Evolutionary conservation across 352 stramenopile genomes (phyloP), one percentile per base, ranked within the genome.

Genomic region (Phytophthora palmivora): DNA sequence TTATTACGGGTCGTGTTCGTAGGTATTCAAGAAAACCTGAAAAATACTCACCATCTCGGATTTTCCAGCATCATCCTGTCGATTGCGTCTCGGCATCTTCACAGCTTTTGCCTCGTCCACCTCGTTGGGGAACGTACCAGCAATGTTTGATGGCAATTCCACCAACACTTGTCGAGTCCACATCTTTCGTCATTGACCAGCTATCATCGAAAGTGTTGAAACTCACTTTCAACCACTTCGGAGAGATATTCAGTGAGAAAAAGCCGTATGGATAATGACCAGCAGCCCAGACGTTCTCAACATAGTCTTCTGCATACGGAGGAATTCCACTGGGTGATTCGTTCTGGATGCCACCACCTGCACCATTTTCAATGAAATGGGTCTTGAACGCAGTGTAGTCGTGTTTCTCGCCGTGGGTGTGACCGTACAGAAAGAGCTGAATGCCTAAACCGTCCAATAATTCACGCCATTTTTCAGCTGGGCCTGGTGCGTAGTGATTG

Each of bases 331-430:
- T 90, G 1, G 80, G 78, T 11, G 80, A 84, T 41, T 92, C 81
- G 39, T 85, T 92, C 19, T 88, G 72, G 41, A 92, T 92, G 44
- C 83, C 84, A 12, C 84, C 84, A 18, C 81, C 84, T 14, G 81
- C 84, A 5, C 84, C 84, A 55, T 92, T 92, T 63, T 92, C 84
- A 22, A 92, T 84, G 46, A 92, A 91, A 49, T 92, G 84, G 34
- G 82, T 89, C 49, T 79, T 75, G 21, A 89, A 78, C 6, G 61
- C 73, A 10, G 72, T 47, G 56, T 88, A 86, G 63, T 91, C 79
- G 68, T 91, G 82, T 51, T 91, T 91, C 51, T 91, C 79, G 18
- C 79, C 82, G 63, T 91, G 82, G 0, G 82, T 91, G 57, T 91
- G 82, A 46, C 79, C 82, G 41, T 88, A 88, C 6, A 91, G 58